A percentile compares a stretch with the other conserved stretches of the same genome.
phyloP scores from a whole-genome alignment of 331 rosid species.

The Phaseolus coccineus region DNA sequence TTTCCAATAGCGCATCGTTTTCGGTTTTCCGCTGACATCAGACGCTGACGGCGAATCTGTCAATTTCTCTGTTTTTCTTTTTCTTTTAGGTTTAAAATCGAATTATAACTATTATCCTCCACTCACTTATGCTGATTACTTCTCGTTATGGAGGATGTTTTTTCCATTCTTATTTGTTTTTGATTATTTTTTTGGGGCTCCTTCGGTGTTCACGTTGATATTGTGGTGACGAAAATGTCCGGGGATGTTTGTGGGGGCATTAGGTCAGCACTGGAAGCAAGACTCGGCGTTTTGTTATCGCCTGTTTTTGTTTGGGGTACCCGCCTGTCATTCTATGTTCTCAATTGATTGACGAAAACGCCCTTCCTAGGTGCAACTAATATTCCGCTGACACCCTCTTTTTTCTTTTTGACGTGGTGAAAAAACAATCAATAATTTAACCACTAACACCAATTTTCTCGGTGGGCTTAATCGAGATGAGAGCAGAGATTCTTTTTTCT shows the following conservation, averaged over 20 bases:
- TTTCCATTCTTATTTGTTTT: not conserved
- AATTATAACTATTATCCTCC: not conserved
- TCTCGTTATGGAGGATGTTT: not conserved
- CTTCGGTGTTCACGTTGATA: not conserved
- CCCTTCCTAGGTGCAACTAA: conserved; percentile 41
- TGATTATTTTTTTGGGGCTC: not conserved
- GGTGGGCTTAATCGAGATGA: not conserved
- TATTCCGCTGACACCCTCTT: conserved; percentile 27
- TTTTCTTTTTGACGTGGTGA: conserved; percentile 25
- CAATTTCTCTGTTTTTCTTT: conserved; percentile 1
- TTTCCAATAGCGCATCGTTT: conserved; percentile 43
- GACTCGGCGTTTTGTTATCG: conserved; percentile 63
- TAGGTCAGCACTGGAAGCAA: conserved; percentile 42
- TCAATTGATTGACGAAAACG: conserved; percentile 52
- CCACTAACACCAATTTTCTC: not conserved
- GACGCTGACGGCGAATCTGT: conserved; percentile 50
- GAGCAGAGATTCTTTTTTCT: not conserved
- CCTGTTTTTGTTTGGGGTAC: conserved; percentile 43
- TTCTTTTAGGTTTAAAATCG: not conserved
- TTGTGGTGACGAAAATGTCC: conserved; percentile 51
- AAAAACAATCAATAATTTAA: not conserved
- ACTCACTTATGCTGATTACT: not conserved
- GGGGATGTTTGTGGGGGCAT: conserved; percentile 41
- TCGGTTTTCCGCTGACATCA: conserved; percentile 49
- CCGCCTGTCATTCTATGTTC: conserved; percentile 37